Evolutionary conservation across 2,329 filamentous ascomycete genomes (phyloP).

Genomic region (Leptographium galeiforme): DNA sequence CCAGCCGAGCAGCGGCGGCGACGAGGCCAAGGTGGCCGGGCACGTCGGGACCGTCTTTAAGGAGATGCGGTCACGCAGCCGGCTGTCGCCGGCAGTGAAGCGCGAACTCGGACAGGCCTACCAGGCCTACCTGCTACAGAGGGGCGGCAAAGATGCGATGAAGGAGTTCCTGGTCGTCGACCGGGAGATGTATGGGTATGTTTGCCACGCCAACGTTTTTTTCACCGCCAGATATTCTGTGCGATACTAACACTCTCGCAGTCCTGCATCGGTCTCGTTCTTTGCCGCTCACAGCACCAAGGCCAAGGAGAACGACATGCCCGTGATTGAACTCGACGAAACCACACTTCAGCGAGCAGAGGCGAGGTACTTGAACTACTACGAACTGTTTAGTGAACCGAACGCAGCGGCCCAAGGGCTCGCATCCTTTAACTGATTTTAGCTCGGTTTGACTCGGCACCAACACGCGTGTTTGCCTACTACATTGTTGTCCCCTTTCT

Average conservation of each 20-base stretch:
- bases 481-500: neutral
- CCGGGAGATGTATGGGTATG: slow-evolving; percentile 73
- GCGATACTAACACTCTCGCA: neutral
- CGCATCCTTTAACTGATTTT: slow-evolving; percentile 30
- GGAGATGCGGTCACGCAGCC: slow-evolving; percentile 59
- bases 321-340: slow-evolving; percentile 34
- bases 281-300: slow-evolving; percentile 23
- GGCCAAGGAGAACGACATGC: slow-evolving; percentile 32
- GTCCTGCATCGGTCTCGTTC: slow-evolving; percentile 18
- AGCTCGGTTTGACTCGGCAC: neutral
- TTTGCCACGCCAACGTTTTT: neutral
- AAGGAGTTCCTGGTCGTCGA: slow-evolving; percentile 77
- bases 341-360: slow-evolving; percentile 37
- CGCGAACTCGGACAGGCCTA: slow-evolving; percentile 68
- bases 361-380: slow-evolving; percentile 35
- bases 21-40: slow-evolving; percentile 51
- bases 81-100: slow-evolving; percentile 52
- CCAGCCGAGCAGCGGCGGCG: slow-evolving; percentile 55
- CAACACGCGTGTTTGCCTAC: no score
- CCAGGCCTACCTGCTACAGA: slow-evolving; percentile 69
- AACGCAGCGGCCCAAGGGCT: slow-evolving; percentile 33
- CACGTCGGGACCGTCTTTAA: slow-evolving; percentile 73
- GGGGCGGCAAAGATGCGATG: slow-evolving; percentile 70
- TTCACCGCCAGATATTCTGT: neutral
- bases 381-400: slow-evolving; percentile 35